A percentile compares a stretch with the other conserved stretches of the same genome.
These are phyloP conservation scores for Agrocybe praecox DNA, from an alignment of 768 basidiomycete species.

Conservation along the genomic window DNA sequence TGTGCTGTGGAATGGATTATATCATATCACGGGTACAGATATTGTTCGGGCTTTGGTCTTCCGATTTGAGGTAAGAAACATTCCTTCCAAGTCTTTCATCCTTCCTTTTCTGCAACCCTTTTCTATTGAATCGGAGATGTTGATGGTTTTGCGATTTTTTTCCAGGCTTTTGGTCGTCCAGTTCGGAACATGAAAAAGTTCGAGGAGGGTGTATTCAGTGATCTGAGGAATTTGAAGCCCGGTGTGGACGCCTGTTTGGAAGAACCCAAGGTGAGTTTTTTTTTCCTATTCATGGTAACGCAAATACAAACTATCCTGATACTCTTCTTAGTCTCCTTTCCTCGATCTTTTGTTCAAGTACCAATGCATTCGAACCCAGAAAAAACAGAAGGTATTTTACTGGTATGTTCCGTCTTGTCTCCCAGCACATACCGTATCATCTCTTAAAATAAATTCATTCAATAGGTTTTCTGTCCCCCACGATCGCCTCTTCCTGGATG, in stretches of 20 bases:
- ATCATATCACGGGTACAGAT: constrained; percentile 96
- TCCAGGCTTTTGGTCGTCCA: constrained; percentile 80
- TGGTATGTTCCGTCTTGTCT: constrained; percentile 57
- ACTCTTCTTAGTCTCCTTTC: constrained; percentile 72
- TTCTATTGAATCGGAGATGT: neutral
- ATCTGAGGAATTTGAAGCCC: constrained; percentile 91
- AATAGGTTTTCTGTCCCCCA: constrained; percentile 95
- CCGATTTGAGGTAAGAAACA: constrained; percentile 80
- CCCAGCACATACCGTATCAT: neutral
- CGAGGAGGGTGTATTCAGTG: constrained; percentile 95
- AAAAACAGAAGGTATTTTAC: constrained; percentile 99
- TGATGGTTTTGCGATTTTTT: neutral
- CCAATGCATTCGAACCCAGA: constrained; percentile 96
- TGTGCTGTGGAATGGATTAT: constrained; percentile 88
- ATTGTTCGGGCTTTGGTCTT: constrained; percentile 96
- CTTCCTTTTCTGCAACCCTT: constrained; percentile 14
- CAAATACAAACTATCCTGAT: neutral
- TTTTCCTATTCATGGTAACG: constrained; percentile 1
- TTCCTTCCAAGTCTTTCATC: neutral
- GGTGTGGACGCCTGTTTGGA: constrained; percentile 91
- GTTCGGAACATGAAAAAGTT: constrained; percentile 96
- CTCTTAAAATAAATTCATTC: neutral
- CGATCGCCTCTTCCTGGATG: constrained; percentile 95
- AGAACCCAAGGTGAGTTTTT: constrained; percentile 82
- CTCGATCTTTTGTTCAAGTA: constrained; percentile 94